Conservation (phyloP, 2,329 filamentous ascomycete species). For the Pezicula carpinea region DNA sequence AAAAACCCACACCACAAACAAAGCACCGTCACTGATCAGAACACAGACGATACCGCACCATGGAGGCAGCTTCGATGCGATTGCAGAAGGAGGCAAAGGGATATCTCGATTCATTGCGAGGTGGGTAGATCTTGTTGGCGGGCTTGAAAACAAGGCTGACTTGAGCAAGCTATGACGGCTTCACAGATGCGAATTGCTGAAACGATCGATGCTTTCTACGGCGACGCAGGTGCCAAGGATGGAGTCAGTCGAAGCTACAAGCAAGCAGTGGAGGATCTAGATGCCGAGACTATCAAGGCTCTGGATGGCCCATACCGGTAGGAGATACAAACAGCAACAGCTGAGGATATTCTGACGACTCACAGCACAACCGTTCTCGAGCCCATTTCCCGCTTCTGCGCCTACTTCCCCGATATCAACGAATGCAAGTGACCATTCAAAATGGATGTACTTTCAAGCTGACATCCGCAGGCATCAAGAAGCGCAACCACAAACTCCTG, state of each 20-base stretch:
- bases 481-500: conserved; percentile 95
- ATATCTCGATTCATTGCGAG: conserved; percentile 91
- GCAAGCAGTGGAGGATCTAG: conserved; percentile 94
- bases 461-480: conserved; percentile 71
- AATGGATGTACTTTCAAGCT: neutral
- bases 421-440: conserved; percentile 61
- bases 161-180: conserved; percentile 82
- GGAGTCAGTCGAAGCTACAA: conserved; percentile 97
- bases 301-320: conserved; percentile 91
- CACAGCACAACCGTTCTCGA: conserved; percentile 83
- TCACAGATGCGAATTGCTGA: conserved; percentile 99
- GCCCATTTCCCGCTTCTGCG: conserved; percentile 92
- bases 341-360: conserved; percentile 12
- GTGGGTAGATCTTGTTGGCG: conserved; percentile 36
- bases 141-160: conserved; percentile 9
- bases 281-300: conserved; percentile 97
- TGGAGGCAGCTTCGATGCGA: conserved; percentile 89
- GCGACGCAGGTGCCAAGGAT: conserved; percentile 89
- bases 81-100: conserved; percentile 98
- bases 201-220: conserved; percentile 98
- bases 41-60: conserved; percentile 84
- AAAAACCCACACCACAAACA: neutral
- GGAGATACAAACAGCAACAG: neutral
- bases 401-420: conserved; percentile 98
- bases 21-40: conserved; percentile 13